Conservation (phyloP, 148 eudicot species). For the Vaccinium corymbosum region DNA sequence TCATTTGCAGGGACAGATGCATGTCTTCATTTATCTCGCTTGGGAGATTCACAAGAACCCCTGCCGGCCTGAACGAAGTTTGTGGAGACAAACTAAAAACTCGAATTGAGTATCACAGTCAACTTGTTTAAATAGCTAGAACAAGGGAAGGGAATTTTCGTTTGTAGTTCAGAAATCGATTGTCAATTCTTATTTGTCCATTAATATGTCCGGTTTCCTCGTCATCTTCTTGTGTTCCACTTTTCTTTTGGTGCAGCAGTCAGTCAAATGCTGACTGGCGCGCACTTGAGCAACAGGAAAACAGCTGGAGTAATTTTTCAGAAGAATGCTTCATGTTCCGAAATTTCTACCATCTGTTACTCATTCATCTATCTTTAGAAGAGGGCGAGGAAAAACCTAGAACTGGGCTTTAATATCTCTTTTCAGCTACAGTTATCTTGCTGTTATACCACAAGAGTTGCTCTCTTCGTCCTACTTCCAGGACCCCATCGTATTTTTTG, state of each 20-base stretch:
- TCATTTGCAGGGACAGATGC: constrained; percentile 81
- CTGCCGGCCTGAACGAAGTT: constrained; percentile 41
- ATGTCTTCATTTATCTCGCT: constrained; percentile 86
- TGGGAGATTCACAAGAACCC: constrained; percentile 97
- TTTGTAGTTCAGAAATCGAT: neutral
- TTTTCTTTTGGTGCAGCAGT: neutral
- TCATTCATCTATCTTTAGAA: neutral
- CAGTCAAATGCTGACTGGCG: neutral
- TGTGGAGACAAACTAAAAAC: neutral
- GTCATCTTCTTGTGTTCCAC: neutral
- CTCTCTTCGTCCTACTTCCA: neutral
- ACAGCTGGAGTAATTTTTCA: neutral
- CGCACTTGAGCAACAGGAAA: neutral
- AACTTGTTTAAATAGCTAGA: constrained; percentile 7
- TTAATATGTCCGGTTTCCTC: neutral
- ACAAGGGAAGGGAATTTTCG: neutral
- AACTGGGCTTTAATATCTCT: neutral
- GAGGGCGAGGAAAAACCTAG: neutral
- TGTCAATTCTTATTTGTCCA: neutral
- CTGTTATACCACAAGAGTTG: neutral
- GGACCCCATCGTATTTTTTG: neutral
- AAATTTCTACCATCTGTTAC: neutral
- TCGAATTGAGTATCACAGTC: neutral
- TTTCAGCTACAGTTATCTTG: no score
- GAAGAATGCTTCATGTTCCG: neutral